Evolutionary conservation across 2,329 filamentous ascomycete species (phyloP).

Genomic region (Neonectria magnoliae): DNA sequence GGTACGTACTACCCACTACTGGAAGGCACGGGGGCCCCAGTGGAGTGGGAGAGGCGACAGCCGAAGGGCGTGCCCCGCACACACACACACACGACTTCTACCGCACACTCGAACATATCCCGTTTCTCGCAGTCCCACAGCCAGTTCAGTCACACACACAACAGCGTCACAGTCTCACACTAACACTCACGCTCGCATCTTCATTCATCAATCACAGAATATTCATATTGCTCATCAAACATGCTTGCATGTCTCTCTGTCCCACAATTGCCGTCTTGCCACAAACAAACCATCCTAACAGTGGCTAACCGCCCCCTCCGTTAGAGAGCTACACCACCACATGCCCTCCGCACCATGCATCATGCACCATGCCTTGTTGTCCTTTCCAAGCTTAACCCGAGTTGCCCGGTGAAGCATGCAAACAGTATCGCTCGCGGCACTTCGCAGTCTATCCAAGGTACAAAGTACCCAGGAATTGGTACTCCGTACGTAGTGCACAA

Average conservation of each 20-base stretch:
- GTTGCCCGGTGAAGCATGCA: background rate
- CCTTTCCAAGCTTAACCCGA: background rate
- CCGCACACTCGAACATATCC: background rate
- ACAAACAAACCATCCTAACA: slow-evolving; percentile 1
- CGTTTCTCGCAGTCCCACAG: background rate
- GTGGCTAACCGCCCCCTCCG: background rate
- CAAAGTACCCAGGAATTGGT: no score
- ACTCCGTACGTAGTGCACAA: no score
- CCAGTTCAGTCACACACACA: background rate
- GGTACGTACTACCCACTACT: background rate
- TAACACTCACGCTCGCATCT: background rate
- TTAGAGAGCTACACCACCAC: background rate
- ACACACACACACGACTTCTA: background rate
- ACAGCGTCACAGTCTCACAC: background rate
- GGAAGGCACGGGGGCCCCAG: background rate
- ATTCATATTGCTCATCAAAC: background rate
- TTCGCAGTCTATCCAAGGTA: no score
- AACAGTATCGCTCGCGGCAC: background rate
- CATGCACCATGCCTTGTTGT: background rate
- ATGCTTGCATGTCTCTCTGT: background rate
- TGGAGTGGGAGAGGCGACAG: background rate
- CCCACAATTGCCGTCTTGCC: background rate
- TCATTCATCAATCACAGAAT: background rate
- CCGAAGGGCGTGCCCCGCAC: slow-evolving; percentile 7
- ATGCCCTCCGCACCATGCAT: background rate